Evolutionary conservation across 2,329 filamentous ascomycete species (phyloP).

Genomic region (Ophiostoma sp.): DNA sequence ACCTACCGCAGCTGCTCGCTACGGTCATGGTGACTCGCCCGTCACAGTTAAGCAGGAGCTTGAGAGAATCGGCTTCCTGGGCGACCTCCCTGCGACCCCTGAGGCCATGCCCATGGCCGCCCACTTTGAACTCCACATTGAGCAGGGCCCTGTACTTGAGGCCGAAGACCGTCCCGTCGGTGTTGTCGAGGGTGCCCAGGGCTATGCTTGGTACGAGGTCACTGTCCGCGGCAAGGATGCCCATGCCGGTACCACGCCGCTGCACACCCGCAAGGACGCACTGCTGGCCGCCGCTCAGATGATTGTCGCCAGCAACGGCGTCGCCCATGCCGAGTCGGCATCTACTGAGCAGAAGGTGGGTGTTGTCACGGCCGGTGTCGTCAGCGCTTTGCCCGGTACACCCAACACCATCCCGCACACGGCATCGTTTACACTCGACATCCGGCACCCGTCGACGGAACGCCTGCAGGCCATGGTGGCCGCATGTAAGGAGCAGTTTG

Average conservation of each 20-base stretch:
- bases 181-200: constrained; percentile 71
- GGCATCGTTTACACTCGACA: constrained; percentile 68
- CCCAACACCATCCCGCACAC: constrained; percentile 72
- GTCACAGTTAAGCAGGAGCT: constrained; percentile 67
- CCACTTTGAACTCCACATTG: constrained; percentile 83
- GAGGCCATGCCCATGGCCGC: constrained; percentile 66
- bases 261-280: constrained; percentile 36
- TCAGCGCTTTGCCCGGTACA: constrained; percentile 46
- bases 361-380: constrained; percentile 36
- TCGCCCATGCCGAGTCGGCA: constrained; percentile 31
- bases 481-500: constrained; percentile 46
- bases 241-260: constrained; percentile 72
- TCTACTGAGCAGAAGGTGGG: constrained; percentile 23
- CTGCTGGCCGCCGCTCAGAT: constrained; percentile 39
- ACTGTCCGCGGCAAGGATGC: constrained; percentile 65
- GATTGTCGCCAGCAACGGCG: constrained; percentile 35
- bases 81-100: constrained; percentile 57
- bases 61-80: constrained; percentile 70
- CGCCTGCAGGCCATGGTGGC: constrained; percentile 43
- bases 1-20: constrained; percentile 17
- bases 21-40: constrained; percentile 46
- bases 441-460: constrained; percentile 58
- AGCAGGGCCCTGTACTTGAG: constrained; percentile 77
- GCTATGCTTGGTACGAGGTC: constrained; percentile 71
- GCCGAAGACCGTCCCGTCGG: constrained; percentile 62